Evolutionary conservation across 2,329 filamentous ascomycete genomes (phyloP).

Genomic region (Fusarium stilboides): DNA sequence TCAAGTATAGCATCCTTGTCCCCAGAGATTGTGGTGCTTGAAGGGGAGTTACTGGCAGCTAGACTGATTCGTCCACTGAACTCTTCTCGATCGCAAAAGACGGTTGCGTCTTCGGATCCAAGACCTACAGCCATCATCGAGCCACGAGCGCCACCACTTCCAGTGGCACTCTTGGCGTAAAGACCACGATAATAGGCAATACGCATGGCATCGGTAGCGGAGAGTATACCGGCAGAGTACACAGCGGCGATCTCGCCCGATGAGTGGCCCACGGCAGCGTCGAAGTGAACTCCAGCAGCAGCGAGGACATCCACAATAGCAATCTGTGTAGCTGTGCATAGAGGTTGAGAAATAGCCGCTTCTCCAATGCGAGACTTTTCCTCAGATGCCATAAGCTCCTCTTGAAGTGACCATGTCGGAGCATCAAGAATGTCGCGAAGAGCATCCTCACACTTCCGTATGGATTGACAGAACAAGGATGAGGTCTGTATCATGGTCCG

Average conservation of each 20-base stretch:
- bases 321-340: slow-evolving; percentile 9
- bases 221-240: slow-evolving; percentile 1
- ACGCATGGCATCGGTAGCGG: slow-evolving; percentile 4
- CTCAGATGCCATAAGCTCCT: neutral
- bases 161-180: neutral
- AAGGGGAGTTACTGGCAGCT: slow-evolving; percentile 12
- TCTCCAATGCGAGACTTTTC: neutral
- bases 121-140: slow-evolving; percentile 15
- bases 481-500: neutral
- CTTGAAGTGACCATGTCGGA: slow-evolving; percentile 2
- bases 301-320: neutral
- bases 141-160: neutral
- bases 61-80: neutral
- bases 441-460: slow-evolving; percentile 7
- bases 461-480: neutral
- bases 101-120: neutral
- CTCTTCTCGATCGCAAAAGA: neutral
- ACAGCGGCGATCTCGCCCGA: slow-evolving; percentile 22
- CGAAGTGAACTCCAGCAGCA: neutral
- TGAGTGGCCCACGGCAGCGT: slow-evolving; percentile 9
- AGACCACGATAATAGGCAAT: slow-evolving; percentile 15
- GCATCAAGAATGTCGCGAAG: neutral
- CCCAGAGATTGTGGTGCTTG: slow-evolving; percentile 13
- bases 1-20: slow-evolving; percentile 10
- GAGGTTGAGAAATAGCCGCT: slow-evolving; percentile 13